These are phyloP conservation scores for Termitomyces sp. DNA, from an alignment of 768 basidiomycete species.

Conservation along the genomic window DNA sequence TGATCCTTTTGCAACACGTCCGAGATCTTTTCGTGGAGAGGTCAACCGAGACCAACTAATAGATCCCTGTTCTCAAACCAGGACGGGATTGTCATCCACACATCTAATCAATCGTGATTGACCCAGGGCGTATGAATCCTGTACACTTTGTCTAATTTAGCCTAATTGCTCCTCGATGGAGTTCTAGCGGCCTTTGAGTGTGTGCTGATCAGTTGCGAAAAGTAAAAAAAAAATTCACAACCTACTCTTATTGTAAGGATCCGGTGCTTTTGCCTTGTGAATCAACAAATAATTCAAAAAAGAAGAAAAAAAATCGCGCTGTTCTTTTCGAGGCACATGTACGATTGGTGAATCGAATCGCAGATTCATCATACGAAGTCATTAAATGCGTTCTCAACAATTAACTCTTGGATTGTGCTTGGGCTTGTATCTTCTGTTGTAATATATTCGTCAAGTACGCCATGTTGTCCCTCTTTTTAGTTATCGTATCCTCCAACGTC, in stretches of 20 bases:
- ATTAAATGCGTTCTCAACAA: not conserved
- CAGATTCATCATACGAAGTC: not conserved
- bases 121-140: not conserved
- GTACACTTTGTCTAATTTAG: not conserved
- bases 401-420: conserved; percentile 19
- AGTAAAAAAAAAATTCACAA: too few species aligned
- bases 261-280: not conserved
- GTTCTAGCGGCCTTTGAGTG: not conserved
- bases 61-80: not conserved
- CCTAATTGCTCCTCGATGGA: not conserved
- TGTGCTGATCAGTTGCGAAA: not conserved
- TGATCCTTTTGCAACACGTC: not conserved
- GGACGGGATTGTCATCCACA: not conserved
- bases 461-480: conserved; percentile 88
- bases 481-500: conserved; percentile 80
- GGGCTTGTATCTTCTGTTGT: conserved; percentile 49
- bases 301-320: not conserved
- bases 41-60: not conserved
- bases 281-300: not conserved
- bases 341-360: not conserved
- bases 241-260: not conserved
- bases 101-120: not conserved
- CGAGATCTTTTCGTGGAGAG: not conserved
- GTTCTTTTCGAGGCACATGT: not conserved
- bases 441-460: conserved; percentile 67